Evolutionary conservation across 352 stramenopile genomes (phyloP).

Genomic region (Phytophthora agathidicida): DNA sequence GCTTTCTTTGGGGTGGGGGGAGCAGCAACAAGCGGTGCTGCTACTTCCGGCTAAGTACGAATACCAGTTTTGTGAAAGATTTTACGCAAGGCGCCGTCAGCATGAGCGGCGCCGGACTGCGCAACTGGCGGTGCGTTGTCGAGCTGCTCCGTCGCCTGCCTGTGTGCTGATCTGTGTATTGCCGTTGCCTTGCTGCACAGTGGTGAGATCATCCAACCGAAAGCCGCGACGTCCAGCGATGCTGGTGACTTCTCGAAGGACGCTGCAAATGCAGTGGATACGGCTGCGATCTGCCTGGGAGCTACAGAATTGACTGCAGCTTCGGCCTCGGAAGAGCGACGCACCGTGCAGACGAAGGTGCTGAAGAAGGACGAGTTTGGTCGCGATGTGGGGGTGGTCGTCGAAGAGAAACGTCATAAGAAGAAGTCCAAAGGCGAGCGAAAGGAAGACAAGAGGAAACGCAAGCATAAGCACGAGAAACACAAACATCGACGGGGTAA

Average conservation of each 20-base stretch:
- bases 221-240: not conserved
- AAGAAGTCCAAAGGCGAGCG: conserved; percentile 25
- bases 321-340: not conserved
- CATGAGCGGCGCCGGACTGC: conserved; percentile 37
- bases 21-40: not conserved
- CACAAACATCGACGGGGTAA: conserved; percentile 27
- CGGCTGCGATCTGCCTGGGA: not conserved
- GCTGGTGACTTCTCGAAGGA: not conserved
- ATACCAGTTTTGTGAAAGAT: conserved; percentile 7
- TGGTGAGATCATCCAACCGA: conserved; percentile 36
- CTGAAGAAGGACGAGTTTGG: conserved; percentile 84
- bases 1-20: conserved; percentile 22
- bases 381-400: conserved; percentile 55
- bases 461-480: conserved; percentile 33
- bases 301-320: not conserved
- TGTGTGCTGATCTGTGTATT: not conserved
- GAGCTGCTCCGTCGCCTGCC: too few relatives aligned
- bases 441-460: conserved; percentile 13
- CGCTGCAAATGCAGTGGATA: not conserved
- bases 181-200: conserved; percentile 4
- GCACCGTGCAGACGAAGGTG: conserved; percentile 23
- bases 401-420: conserved; percentile 19
- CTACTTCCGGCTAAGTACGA: conserved; percentile 15
- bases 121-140: conserved; percentile 52
- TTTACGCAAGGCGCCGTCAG: not conserved